Conservation (phyloP, 208 protist species). For the Leishmania tropica region DNA sequence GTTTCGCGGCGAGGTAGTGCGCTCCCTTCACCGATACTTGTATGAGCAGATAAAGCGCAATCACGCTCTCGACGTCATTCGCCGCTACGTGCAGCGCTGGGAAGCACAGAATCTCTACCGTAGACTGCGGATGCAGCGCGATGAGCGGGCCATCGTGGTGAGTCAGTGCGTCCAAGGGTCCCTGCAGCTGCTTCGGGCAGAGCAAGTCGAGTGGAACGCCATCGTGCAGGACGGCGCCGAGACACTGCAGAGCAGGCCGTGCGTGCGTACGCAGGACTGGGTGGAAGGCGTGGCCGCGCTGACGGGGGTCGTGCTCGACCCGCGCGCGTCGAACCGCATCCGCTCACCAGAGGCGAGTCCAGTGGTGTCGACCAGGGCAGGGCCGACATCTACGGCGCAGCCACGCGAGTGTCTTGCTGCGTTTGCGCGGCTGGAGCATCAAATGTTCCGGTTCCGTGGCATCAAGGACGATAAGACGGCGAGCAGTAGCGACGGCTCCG, state of each 20-base stretch:
- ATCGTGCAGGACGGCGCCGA: slow-evolving; percentile 38
- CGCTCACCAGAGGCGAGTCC: not conserved
- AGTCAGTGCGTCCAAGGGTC: slow-evolving; percentile 47
- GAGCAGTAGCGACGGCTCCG: not conserved
- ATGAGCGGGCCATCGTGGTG: slow-evolving; percentile 60
- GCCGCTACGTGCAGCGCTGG: slow-evolving; percentile 40
- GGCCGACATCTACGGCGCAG: not conserved
- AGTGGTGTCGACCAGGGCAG: not conserved
- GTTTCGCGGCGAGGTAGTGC: slow-evolving; percentile 56
- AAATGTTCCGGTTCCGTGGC: not conserved
- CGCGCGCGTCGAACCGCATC: not conserved
- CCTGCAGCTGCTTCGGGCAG: slow-evolving; percentile 46
- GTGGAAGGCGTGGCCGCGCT: slow-evolving; percentile 30
- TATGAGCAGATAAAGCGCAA: slow-evolving; percentile 61
- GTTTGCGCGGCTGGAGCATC: slow-evolving; percentile 21
- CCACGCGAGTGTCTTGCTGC: slow-evolving; percentile 11
- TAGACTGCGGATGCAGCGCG: slow-evolving; percentile 50
- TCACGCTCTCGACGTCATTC: slow-evolving; percentile 41
- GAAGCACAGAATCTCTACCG: slow-evolving; percentile 43
- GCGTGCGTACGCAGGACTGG: slow-evolving; percentile 39
- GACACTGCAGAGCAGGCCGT: slow-evolving; percentile 24
- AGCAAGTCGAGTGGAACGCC: slow-evolving; percentile 49
- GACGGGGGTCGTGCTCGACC: slow-evolving; percentile 29
- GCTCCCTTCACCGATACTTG: slow-evolving; percentile 58
- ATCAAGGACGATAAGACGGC: not conserved